Evolutionary conservation across 768 basidiomycete species (phyloP), one percentile per base, ranked within the genome.

Genomic region (Artomyces pyxidatus): DNA sequence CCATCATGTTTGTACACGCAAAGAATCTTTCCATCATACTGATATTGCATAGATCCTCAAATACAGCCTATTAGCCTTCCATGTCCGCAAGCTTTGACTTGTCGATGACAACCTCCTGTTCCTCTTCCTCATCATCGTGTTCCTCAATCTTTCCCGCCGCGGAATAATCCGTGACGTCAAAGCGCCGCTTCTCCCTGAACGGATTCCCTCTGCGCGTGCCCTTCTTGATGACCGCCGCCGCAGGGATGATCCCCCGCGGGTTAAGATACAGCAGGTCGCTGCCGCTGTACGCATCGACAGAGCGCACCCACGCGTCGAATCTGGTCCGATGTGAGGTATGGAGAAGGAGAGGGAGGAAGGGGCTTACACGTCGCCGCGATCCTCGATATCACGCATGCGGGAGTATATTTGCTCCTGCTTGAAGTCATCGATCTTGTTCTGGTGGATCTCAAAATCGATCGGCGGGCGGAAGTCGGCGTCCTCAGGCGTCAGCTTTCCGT

Each of bases 381-480:
- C 82, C 65, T 99, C 96, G 23, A 91, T 82, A 51, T 74, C 69
- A 41, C 92, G 78, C 85, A 98, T 88, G 54, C 80, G 79, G 54
- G 85, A 74, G 59, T 97, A 97, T 27, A 99, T 95, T 54, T 78
- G 77, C 58, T 75, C 73, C 59, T 87, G 72, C 68, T 96, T 97
- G 73, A 99, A 98, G 17, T 64, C 71, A 35, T 85, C 75, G 45
- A 98, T 91, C 51, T 70, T 63, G 16, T 80, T 77, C n/a, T 69
- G 68, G 61, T 90, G 75, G 32, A 68, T 59, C 35, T 79, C 81
- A 55, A 93, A 89, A 57, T 85, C 77, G 58, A 94, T 85, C 1
- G 73, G 70, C 3, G 81, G 80, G 38, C 89, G 77, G 63, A 78
- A 83, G 37, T 85, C 80, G 35, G 72, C 65, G 58, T 85, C 73